A percentile compares a stretch with the other conserved stretches of the same genome.
phyloP scores from a whole-genome alignment of 208 protist species.

The Crithidia expoeki region DNA sequence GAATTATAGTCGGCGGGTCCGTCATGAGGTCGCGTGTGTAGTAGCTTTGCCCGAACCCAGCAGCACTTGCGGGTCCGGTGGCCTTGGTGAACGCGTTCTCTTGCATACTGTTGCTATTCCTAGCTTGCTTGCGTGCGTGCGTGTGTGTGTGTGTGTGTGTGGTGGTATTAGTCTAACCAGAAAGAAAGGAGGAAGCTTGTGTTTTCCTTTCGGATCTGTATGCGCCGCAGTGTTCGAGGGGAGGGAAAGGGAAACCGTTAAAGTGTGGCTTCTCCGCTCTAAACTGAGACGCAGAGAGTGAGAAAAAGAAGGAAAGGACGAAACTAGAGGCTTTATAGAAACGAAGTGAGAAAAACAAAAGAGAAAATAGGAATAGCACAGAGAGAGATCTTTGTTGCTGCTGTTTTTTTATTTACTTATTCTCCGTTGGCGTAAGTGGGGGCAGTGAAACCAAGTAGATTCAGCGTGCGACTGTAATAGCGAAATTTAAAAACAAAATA shows the following conservation, averaged over 20 bases:
- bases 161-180: not conserved
- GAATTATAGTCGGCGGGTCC: slow-evolving; percentile 51
- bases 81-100: slow-evolving; percentile 15
- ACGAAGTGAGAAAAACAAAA: not conserved
- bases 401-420: too few species aligned
- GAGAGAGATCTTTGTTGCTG: not conserved
- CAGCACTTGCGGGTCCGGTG: slow-evolving; percentile 5
- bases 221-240: too few species aligned
- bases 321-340: not conserved
- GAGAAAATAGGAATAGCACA: slow-evolving; percentile 1
- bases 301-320: not conserved
- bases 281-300: not conserved
- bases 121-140: not conserved
- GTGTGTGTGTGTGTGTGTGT: not conserved
- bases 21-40: slow-evolving; percentile 53
- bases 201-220: not conserved
- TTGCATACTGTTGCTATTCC: slow-evolving; percentile 14
- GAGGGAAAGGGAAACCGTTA: not conserved
- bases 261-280: not conserved
- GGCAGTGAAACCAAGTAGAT: slow-evolving; percentile 12
- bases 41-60: slow-evolving; percentile 39
- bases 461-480: slow-evolving; percentile 6
- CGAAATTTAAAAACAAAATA: slow-evolving; percentile 12
- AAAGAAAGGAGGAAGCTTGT: not conserved
- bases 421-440: not conserved